Evolutionary conservation across 148 eudicot species (phyloP).

Genomic region (Chenopodium album): DNA sequence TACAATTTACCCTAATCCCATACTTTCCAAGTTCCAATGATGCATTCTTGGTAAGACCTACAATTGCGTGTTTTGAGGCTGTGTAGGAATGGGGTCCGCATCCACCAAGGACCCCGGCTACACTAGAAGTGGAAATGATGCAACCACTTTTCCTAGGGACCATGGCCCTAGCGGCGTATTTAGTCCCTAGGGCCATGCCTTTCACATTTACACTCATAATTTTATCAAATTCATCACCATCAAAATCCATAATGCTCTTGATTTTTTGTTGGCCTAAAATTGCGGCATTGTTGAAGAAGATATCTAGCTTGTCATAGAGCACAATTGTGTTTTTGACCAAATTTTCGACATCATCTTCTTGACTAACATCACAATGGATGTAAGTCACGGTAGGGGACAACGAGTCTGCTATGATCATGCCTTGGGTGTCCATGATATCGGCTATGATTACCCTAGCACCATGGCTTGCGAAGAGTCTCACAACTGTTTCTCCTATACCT

Average conservation of each 20-base stretch:
- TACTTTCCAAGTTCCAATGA: constrained; percentile 36
- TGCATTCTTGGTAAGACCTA: constrained; percentile 42
- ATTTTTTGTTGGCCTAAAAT: constrained; percentile 37
- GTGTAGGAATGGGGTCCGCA: constrained; percentile 37
- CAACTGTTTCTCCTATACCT: constrained; percentile 73
- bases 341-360: constrained; percentile 42
- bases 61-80: constrained; percentile 44
- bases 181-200: constrained; percentile 39
- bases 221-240: constrained; percentile 32
- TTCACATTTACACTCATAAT: constrained; percentile 36
- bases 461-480: constrained; percentile 48
- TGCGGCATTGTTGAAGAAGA: constrained; percentile 36
- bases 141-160: constrained; percentile 32
- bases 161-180: constrained; percentile 44
- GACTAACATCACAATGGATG: constrained; percentile 59
- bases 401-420: constrained; percentile 37
- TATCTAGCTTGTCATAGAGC: constrained; percentile 29
- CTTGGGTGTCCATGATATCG: constrained; percentile 52
- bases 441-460: constrained; percentile 72
- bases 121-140: constrained; percentile 41
- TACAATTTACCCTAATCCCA: constrained; percentile 45
- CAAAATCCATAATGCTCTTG: constrained; percentile 37
- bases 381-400: constrained; percentile 36
- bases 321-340: constrained; percentile 22
- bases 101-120: constrained; percentile 45